These are phyloP conservation scores for Lablab purpureus DNA, from an alignment of 306 rosid genomes.

Conservation along the genomic window DNA sequence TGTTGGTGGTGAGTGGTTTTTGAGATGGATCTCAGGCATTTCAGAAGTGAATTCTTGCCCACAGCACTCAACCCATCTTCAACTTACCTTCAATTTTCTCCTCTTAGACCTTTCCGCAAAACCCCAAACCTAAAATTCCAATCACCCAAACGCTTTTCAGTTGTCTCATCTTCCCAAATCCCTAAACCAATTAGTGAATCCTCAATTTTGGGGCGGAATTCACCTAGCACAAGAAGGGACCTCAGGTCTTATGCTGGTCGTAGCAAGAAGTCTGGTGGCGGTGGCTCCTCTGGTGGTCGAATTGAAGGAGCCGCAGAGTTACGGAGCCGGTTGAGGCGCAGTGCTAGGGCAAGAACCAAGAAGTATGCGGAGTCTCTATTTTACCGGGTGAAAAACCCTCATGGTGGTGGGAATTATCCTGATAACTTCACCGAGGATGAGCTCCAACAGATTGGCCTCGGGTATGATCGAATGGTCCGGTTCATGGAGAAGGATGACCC, in stretches of 20 bases:
- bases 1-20: slow-evolving; percentile 28
- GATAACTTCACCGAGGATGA: slow-evolving; percentile 83
- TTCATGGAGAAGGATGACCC: slow-evolving; percentile 96
- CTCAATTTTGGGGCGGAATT: slow-evolving; percentile 14
- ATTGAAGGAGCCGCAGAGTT: slow-evolving; percentile 68
- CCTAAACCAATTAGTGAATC: slow-evolving; percentile 1
- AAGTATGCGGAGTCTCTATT: slow-evolving; percentile 73
- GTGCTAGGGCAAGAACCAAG: slow-evolving; percentile 63
- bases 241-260: slow-evolving; percentile 70
- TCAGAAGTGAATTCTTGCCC: slow-evolving; percentile 49
- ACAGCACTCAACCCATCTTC: slow-evolving; percentile 48
- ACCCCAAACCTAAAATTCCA: slow-evolving; percentile 46
- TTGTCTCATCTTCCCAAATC: slow-evolving; percentile 41
- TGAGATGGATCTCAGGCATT: slow-evolving; percentile 48
- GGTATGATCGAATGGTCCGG: slow-evolving; percentile 84
- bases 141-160: slow-evolving; percentile 18
- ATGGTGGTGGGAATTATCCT: slow-evolving; percentile 58
- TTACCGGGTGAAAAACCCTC: slow-evolving; percentile 72
- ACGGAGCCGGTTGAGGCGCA: slow-evolving; percentile 61
- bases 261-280: slow-evolving; percentile 63
- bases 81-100: slow-evolving; percentile 41
- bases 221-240: slow-evolving; percentile 42
- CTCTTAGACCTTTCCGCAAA: slow-evolving; percentile 43
- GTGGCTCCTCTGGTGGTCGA: slow-evolving; percentile 60
- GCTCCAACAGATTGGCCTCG: slow-evolving; percentile 85